Conservation (phyloP, 2,329 filamentous ascomycete species). For the Cladorrhinum sp. region DNA sequence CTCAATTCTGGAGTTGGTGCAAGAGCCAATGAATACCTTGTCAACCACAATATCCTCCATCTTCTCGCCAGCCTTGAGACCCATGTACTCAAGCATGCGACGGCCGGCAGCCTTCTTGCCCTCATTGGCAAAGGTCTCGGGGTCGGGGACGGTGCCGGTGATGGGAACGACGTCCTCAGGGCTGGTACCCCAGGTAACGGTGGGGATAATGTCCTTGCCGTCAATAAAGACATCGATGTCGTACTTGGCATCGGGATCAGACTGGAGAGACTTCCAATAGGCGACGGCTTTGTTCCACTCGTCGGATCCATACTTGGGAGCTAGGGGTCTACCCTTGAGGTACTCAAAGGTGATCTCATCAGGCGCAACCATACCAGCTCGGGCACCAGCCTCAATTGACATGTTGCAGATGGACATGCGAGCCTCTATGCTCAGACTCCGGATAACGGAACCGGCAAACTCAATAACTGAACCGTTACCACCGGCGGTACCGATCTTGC, state of each 20-base stretch:
- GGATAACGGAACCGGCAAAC: constrained; percentile 93
- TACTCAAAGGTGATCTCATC: constrained; percentile 95
- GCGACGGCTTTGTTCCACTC: constrained; percentile 86
- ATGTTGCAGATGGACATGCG: constrained; percentile 99
- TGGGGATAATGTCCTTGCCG: constrained; percentile 88
- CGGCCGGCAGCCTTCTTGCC: constrained; percentile 76
- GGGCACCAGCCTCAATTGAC: constrained; percentile 93
- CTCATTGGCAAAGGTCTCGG: constrained; percentile 78
- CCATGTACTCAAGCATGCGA: constrained; percentile 94
- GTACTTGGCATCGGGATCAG: constrained; percentile 84
- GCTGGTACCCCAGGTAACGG: constrained; percentile 94
- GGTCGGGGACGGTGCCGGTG: constrained; percentile 83
- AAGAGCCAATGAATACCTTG: constrained; percentile 97
- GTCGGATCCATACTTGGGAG: constrained; percentile 76
- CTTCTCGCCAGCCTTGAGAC: constrained; percentile 75
- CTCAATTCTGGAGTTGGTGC: constrained; percentile 96
- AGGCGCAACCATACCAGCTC: constrained; percentile 95
- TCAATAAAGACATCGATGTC: constrained; percentile 88
- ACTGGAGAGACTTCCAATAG: constrained; percentile 85
- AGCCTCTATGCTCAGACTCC: constrained; percentile 87
- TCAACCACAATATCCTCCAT: constrained; percentile 92
- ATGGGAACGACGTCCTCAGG: constrained; percentile 97
- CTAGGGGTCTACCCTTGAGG: constrained; percentile 84
- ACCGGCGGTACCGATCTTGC: constrained; percentile 89
- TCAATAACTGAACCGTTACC: constrained; percentile 94